Percentiles rank a stretch among this genome's conserved stretches.
Conservation (phyloP, 495 filamentous ascomycete genomes). For the Cercophora scortea region DNA sequence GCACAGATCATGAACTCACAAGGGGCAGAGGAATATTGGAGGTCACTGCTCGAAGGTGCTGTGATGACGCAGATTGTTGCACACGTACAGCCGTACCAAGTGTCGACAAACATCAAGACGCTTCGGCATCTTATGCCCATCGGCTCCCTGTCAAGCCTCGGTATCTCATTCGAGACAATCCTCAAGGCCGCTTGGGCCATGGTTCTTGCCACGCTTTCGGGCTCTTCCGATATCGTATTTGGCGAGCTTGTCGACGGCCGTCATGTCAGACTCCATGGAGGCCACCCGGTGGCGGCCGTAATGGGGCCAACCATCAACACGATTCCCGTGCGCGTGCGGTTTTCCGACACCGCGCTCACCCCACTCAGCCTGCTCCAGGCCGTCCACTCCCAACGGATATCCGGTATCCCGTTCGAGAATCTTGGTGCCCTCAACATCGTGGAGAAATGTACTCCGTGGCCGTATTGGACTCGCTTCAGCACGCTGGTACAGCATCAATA, state of each 20-base stretch:
- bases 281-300: conserved; percentile 29
- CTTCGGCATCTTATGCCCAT: conserved; percentile 28
- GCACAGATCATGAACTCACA: conserved; percentile 24
- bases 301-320: conserved; percentile 37
- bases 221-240: conserved; percentile 38
- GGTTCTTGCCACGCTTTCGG: conserved; percentile 37
- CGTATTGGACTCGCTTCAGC: conserved; percentile 42
- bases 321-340: conserved; percentile 34
- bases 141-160: conserved; percentile 24
- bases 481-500: conserved; percentile 34
- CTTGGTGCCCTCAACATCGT: conserved; percentile 34
- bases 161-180: conserved; percentile 32
- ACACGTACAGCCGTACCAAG: conserved; percentile 27
- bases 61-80: conserved; percentile 34
- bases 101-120: conserved; percentile 26
- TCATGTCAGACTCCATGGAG: conserved; percentile 25
- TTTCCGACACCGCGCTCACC: conserved; percentile 31
- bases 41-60: conserved; percentile 30
- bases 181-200: conserved; percentile 42
- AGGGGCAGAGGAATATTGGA: conserved; percentile 35
- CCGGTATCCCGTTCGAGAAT: conserved; percentile 34
- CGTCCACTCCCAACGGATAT: conserved; percentile 32
- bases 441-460: conserved; percentile 40
- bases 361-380: conserved; percentile 33
- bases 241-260: conserved; percentile 44